Conservation (phyloP, 2,329 filamentous ascomycete species). For the Cladosporium sp. region DNA sequence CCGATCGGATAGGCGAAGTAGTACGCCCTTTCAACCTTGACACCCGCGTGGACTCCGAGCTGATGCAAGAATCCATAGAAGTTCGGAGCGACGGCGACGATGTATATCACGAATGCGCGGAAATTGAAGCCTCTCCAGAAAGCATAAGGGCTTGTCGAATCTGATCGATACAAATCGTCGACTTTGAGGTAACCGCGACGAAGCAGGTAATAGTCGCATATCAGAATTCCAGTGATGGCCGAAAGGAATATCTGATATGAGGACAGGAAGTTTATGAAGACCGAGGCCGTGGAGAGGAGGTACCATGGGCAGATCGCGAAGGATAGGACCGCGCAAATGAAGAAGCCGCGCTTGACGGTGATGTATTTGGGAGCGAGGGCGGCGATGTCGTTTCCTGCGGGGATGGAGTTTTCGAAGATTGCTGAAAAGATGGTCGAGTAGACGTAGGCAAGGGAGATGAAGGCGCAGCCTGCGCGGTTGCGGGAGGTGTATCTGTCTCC, state of each 20-base stretch:
- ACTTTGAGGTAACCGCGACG: slow-evolving; percentile 76
- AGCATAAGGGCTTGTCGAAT: not conserved
- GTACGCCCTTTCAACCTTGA: not conserved
- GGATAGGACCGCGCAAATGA: slow-evolving; percentile 75
- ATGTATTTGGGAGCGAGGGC: slow-evolving; percentile 50
- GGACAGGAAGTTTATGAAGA: slow-evolving; percentile 86
- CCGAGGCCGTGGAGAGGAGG: slow-evolving; percentile 68
- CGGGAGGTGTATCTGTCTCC: not conserved
- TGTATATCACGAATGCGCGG: not conserved
- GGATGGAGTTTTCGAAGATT: slow-evolving; percentile 50
- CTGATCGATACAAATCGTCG: slow-evolving; percentile 62
- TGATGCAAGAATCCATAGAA: not conserved
- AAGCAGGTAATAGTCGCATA: slow-evolving; percentile 80
- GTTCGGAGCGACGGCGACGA: not conserved
- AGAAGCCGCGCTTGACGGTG: slow-evolving; percentile 78
- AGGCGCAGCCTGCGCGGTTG: not conserved
- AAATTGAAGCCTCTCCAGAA: not conserved
- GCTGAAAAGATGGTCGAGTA: not conserved
- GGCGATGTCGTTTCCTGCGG: slow-evolving; percentile 52
- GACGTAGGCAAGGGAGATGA: not conserved
- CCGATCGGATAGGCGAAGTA: not conserved
- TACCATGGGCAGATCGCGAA: slow-evolving; percentile 86
- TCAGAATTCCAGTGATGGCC: slow-evolving; percentile 86
- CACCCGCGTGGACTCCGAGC: not conserved
- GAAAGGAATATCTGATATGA: slow-evolving; percentile 93